A percentile compares a stretch with the other conserved stretches of the same genome.
These are phyloP conservation scores for Mortierella sp. DNA, from an alignment of 371 early-diverging fungal species.

Conservation along the genomic window DNA sequence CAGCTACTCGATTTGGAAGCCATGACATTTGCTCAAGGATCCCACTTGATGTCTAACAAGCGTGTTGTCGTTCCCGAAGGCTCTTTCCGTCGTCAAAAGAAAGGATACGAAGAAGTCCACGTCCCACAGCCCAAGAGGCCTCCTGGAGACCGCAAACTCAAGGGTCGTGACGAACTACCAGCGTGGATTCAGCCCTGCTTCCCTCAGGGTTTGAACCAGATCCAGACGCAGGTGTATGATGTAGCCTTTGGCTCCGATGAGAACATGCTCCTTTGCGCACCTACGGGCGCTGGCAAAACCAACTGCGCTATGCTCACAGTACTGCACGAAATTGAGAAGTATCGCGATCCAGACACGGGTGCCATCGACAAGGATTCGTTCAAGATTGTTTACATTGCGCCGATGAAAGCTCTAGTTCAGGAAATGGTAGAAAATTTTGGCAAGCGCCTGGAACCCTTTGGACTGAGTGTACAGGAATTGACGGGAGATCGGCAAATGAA, in stretches of 20 bases:
- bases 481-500: conserved; percentile 98
- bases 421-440: conserved; percentile 97
- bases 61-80: conserved; percentile 94
- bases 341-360: conserved; percentile 81
- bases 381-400: conserved; percentile 99
- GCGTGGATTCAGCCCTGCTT: conserved; percentile 90
- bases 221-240: conserved; percentile 93
- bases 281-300: conserved; percentile 99
- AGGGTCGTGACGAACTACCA: conserved; percentile 82
- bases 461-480: conserved; percentile 94
- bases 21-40: conserved; percentile 90
- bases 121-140: conserved; percentile 92
- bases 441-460: conserved; percentile 79
- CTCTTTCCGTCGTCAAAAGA: conserved; percentile 90
- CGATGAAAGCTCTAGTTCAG: conserved; percentile 99
- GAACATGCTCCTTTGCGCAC: conserved; percentile 98
- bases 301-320: conserved; percentile 98
- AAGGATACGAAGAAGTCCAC: conserved; percentile 97
- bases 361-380: conserved; percentile 82
- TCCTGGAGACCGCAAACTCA: conserved; percentile 73
- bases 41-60: conserved; percentile 97
- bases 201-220: conserved; percentile 82
- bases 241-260: conserved; percentile 89
- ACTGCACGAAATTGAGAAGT: conserved; percentile 84
- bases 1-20: conserved; percentile 83